Conservation (phyloP, 2,329 filamentous ascomycete species). For the Trichoderma brevicompactum region DNA sequence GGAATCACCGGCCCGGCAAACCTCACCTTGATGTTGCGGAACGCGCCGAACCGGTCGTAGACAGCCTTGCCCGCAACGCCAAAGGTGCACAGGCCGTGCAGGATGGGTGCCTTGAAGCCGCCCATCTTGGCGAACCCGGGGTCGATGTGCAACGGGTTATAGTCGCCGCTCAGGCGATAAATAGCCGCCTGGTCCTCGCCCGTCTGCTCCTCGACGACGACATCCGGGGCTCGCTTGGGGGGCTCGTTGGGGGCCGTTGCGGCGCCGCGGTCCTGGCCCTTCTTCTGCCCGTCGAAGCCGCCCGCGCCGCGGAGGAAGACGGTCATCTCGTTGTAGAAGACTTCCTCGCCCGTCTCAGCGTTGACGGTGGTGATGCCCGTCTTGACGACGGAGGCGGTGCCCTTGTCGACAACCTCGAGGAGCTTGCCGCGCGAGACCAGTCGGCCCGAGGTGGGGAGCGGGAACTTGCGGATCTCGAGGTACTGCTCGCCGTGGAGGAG, state of each 20-base stretch:
- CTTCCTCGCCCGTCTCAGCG: slow-evolving; percentile 80
- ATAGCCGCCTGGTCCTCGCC: slow-evolving; percentile 89
- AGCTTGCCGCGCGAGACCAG: slow-evolving; percentile 78
- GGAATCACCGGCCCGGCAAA: slow-evolving; percentile 86
- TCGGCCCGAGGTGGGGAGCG: slow-evolving; percentile 81
- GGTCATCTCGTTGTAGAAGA: slow-evolving; percentile 98
- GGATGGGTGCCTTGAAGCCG: slow-evolving; percentile 90
- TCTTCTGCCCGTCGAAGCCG: slow-evolving; percentile 83
- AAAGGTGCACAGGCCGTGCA: slow-evolving; percentile 96
- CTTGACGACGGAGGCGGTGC: slow-evolving; percentile 82
- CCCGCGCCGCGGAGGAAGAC: slow-evolving; percentile 90
- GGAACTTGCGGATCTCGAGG: slow-evolving; percentile 90
- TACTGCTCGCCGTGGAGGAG: slow-evolving; percentile 98
- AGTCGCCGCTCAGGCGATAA: slow-evolving; percentile 91
- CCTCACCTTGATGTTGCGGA: slow-evolving; percentile 90
- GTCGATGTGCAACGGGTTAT: slow-evolving; percentile 96
- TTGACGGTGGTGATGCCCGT: slow-evolving; percentile 81
- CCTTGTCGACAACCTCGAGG: slow-evolving; percentile 96
- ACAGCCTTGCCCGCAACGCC: slow-evolving; percentile 91
- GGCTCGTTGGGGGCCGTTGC: slow-evolving; percentile 79
- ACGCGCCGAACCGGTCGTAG: slow-evolving; percentile 77
- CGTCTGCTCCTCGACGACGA: slow-evolving; percentile 82
- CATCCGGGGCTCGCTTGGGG: slow-evolving; percentile 77
- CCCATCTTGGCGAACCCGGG: slow-evolving; percentile 92
- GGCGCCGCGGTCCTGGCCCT: slow-evolving; percentile 76